These are phyloP conservation scores for Talaromyces sp. DNA, from an alignment of 2,329 filamentous ascomycete genomes.

Conservation along the genomic window DNA sequence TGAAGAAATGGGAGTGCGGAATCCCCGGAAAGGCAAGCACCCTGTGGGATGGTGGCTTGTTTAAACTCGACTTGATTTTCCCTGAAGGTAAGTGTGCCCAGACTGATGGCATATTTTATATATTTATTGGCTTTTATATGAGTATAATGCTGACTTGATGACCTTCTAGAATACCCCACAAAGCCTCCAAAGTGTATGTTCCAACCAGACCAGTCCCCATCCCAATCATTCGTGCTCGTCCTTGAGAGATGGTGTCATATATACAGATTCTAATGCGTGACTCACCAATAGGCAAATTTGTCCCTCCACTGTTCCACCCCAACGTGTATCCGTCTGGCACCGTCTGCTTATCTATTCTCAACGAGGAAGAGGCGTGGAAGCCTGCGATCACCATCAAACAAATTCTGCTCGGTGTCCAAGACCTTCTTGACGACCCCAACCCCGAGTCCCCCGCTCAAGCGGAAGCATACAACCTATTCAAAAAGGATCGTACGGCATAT, in stretches of 20 bases:
- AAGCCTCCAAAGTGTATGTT: constrained; percentile 95
- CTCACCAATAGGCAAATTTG: constrained; percentile 73
- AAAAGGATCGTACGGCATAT: constrained; percentile 81
- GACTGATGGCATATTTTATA: neutral
- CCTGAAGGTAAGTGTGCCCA: constrained; percentile 65
- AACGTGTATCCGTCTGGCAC: constrained; percentile 98
- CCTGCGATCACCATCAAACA: constrained; percentile 98
- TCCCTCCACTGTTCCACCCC: constrained; percentile 91
- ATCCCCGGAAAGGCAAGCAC: constrained; percentile 96
- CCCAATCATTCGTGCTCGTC: neutral
- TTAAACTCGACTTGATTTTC: constrained; percentile 89
- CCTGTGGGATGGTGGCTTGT: constrained; percentile 94
- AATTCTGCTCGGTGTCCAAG: constrained; percentile 92
- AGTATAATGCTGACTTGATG: constrained; percentile 10
- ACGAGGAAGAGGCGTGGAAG: constrained; percentile 98
- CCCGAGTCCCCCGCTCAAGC: constrained; percentile 95
- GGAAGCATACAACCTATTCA: constrained; percentile 94
- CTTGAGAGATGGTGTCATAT: neutral
- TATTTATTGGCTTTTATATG: neutral
- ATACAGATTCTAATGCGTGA: neutral
- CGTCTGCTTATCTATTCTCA: constrained; percentile 92
- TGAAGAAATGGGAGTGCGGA: constrained; percentile 95
- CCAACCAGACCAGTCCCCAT: neutral
- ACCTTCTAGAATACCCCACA: constrained; percentile 78
- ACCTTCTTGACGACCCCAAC: constrained; percentile 92